phyloP scores from a whole-genome alignment of 257 asterid species.

The Mentha longifolia region DNA sequence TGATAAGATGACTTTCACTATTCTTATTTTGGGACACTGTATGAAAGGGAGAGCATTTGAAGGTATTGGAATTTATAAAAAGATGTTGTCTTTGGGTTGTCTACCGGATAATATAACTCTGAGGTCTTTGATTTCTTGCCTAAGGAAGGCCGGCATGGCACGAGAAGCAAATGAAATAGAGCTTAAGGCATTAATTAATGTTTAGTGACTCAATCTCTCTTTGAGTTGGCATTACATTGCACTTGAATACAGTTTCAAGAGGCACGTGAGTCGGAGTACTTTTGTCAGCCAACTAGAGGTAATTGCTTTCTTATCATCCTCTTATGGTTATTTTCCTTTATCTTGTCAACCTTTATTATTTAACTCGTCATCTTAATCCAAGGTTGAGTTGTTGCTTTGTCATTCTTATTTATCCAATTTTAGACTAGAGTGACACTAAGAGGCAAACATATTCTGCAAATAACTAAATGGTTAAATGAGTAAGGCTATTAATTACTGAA shows the following conservation, averaged over 20 bases:
- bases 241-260: background rate
- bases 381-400: conserved; percentile 20
- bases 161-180: conserved; percentile 71
- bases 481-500: background rate
- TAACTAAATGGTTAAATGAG: background rate
- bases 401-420: conserved; percentile 4
- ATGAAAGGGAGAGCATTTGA: conserved; percentile 94
- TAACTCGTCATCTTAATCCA: conserved; percentile 12
- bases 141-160: conserved; percentile 87
- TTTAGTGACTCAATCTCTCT: conserved; percentile 17
- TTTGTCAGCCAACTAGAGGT: conserved; percentile 28
- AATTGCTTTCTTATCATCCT: conserved; percentile 23
- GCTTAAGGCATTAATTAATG: conserved; percentile 41
- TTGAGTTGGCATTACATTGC: conserved; percentile 28
- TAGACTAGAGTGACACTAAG: too few relatives aligned
- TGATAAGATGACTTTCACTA: conserved; percentile 91
- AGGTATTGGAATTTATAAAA: conserved; percentile 64
- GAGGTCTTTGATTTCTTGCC: conserved; percentile 62
- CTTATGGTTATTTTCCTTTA: background rate
- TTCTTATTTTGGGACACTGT: conserved; percentile 91
- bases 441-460: background rate
- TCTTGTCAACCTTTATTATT: background rate
- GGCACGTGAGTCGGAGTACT: conserved; percentile 24
- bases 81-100: conserved; percentile 76
- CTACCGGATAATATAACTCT: conserved; percentile 66